Base-by-base conservation (phyloP, 225 moss, liverwort and hornwort species). In the Climacium dendroides region DNA sequence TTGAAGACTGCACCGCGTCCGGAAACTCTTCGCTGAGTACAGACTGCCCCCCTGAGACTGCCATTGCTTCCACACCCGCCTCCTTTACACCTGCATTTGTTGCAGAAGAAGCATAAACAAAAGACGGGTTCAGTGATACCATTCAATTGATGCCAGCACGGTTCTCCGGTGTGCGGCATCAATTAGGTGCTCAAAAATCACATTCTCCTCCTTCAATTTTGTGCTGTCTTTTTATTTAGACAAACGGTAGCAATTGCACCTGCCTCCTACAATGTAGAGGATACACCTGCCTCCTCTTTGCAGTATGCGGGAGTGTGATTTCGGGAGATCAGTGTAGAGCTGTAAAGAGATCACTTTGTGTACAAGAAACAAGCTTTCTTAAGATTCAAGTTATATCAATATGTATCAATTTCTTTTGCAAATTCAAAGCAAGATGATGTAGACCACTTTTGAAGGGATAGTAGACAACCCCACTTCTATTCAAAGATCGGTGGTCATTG, bases 11-110 rank as follows among this genome's bases (percentile, higher is more conserved):
- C 23, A 67, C 78, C 15, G 83, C 61, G 7, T 75, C 89, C 25
- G 92, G 86, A 52, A 81, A 50, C 73, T 93, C 92, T 24, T 83
- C 47, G 60, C 87, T 77, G 19, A 89, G 24, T 37, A 92, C 93
- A 8, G 93, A 84, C 69, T 88, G 88, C 39, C 78, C 88, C 57
- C 20, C 93, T 14, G 75, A 80, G 32, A 64, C 58, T n/a, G 90
- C 89, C 83, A 87, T 26, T 37, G 82, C 75, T 34, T 84, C 88
- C 84, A 50, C 5, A 19, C 67, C 87, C n/a, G 90, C 23, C 82
- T 86, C 43, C 55, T 86, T 81, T 54, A 19, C 48, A 39, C 77
- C 93, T 93, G 85, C 53, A 70, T 67, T 66, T 59, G 55, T 19
- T 32, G 67, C 39, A 53, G 83, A 55, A 22, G 29, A 69, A 69